Conservation (phyloP, 306 rosid genomes). For the Hippophae tibetana region DNA sequence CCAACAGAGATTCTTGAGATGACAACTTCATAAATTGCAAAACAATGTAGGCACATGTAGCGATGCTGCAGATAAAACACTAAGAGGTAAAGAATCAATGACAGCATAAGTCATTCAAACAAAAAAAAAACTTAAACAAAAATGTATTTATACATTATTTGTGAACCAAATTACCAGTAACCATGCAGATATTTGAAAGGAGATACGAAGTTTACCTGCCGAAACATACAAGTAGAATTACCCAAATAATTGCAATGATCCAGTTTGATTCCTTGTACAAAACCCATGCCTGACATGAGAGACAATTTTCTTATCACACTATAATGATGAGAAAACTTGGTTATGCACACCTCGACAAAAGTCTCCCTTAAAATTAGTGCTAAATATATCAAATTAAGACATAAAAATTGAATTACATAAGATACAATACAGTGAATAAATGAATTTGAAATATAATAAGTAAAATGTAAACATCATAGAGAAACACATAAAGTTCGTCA, state of each 20-base stretch:
- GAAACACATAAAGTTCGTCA: no score
- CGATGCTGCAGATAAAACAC: slow-evolving; percentile 37
- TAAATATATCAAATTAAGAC: background rate
- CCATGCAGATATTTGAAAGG: slow-evolving; percentile 1
- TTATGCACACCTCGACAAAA: background rate
- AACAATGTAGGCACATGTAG: slow-evolving; percentile 51
- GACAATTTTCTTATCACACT: slow-evolving; percentile 9
- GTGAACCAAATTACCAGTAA: background rate
- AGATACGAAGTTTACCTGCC: slow-evolving; percentile 47
- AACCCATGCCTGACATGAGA: slow-evolving; percentile 57
- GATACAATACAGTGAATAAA: no score
- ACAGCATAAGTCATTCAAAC: background rate
- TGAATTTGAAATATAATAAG: no score
- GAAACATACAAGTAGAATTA: slow-evolving; percentile 44
- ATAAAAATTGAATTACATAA: background rate
- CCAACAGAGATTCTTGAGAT: slow-evolving; percentile 48
- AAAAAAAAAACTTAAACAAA: background rate
- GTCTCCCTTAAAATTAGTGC: background rate
- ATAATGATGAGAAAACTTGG: slow-evolving; percentile 15
- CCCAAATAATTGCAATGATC: slow-evolving; percentile 54
- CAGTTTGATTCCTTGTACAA: slow-evolving; percentile 66
- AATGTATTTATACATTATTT: no score
- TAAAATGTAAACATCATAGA: no score
- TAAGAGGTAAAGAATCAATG: slow-evolving; percentile 9
- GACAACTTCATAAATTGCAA: slow-evolving; percentile 67